Evolutionary conservation across 73 alveolate species (phyloP).

Genomic region (Tetrahymena malaccensis): DNA sequence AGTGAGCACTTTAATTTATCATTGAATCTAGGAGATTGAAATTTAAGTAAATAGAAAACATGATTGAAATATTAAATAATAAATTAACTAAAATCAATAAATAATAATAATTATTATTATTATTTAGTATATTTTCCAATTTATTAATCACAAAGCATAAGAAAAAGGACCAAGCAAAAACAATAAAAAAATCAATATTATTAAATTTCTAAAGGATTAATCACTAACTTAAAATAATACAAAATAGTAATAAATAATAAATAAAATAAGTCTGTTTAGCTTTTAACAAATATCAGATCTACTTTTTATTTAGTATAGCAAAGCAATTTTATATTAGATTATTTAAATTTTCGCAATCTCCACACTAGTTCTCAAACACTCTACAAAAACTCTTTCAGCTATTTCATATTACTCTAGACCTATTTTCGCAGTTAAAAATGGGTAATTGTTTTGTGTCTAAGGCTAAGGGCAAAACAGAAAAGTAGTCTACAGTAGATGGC

Average conservation of each 20-base stretch:
- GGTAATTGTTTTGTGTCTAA: not conserved
- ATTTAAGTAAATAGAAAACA: not conserved
- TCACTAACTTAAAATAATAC: not conserved
- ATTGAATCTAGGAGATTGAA: not conserved
- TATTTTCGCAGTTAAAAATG: not conserved
- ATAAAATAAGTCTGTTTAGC: not conserved
- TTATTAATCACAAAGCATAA: not conserved
- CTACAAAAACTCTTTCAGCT: not conserved
- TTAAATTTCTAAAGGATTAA: not conserved
- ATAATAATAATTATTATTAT: not conserved
- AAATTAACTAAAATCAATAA: not conserved
- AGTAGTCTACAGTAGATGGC: not conserved
- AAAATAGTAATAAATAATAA: not conserved
- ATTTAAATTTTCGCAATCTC: not conserved
- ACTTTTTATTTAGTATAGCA: not conserved
- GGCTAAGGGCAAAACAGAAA: not conserved
- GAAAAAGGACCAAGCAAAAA: not conserved
- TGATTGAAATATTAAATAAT: not conserved
- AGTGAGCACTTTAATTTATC: not conserved
- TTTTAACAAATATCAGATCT: not conserved
- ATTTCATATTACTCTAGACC: not conserved
- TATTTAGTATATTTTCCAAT: not conserved
- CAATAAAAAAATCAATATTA: not conserved
- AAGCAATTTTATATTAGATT: not conserved
- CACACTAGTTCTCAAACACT: not conserved